These are phyloP conservation scores for Neurospora discreta DNA, from an alignment of 495 filamentous ascomycete genomes.

Conservation along the genomic window DNA sequence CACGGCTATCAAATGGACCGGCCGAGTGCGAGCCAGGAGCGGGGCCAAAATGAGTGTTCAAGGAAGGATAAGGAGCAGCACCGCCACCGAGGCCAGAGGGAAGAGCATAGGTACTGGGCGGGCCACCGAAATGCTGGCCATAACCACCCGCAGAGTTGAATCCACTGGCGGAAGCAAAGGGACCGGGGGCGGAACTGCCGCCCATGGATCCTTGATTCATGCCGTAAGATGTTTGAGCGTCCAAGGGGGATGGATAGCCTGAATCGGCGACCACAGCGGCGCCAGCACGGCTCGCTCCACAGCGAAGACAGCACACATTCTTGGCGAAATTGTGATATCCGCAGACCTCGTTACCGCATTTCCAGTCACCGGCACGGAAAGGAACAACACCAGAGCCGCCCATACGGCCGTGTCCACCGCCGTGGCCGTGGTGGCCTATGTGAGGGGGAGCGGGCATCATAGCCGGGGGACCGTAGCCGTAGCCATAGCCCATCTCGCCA, in stretches of 20 bases:
- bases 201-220: constrained; percentile 70
- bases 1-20: constrained; percentile 85
- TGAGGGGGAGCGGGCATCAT: constrained; percentile 76
- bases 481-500: constrained; percentile 62
- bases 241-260: constrained; percentile 84
- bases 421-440: constrained; percentile 67
- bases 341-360: constrained; percentile 95
- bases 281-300: constrained; percentile 84
- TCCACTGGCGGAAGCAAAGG: constrained; percentile 58
- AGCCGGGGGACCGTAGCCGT: constrained; percentile 57
- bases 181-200: constrained; percentile 73
- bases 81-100: constrained; percentile 80
- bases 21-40: constrained; percentile 66
- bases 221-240: constrained; percentile 67
- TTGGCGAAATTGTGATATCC: constrained; percentile 99
- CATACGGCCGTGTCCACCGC: constrained; percentile 59
- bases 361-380: constrained; percentile 98
- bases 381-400: constrained; percentile 82
- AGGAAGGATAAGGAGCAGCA: constrained; percentile 67
- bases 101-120: constrained; percentile 79
- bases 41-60: constrained; percentile 68
- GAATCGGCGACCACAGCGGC: constrained; percentile 91
- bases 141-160: constrained; percentile 67
- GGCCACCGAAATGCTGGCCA: constrained; percentile 80
- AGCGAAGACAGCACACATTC: constrained; percentile 94